Evolutionary conservation across 768 basidiomycete species (phyloP), one percentile per base, ranked within the genome.

Genomic region (Aureoboletus auriporus): DNA sequence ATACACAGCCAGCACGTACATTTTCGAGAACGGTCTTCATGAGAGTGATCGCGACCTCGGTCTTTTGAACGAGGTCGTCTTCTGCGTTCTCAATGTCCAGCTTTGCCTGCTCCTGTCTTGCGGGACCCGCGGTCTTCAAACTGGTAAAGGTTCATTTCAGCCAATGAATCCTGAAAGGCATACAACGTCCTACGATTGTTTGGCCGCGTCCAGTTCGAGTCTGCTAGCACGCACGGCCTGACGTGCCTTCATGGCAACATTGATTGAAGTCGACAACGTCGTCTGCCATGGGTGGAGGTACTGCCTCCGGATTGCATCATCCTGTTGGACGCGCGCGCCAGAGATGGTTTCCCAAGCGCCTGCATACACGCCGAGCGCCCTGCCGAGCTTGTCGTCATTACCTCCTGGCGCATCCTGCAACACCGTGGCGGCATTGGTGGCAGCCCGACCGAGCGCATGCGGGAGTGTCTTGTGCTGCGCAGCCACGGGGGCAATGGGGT

Each of bases 1-100:
- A 27, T 6, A 17, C 8, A 37, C 20, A 17, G 4, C 10, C 0
- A 8, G n/a, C 10, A 75, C 88, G 46, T 55, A 96, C 94, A 69
- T 97, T 97, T 60, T 98, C 95, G 34, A 99, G 77, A 13, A 98
- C 95, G n/a, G 90, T 87, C 76, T 95, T 95, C 93, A 96, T 95
- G 38, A 93, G 78, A 3, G 88, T 89, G 59, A 96, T 96, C 1
- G 94, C 95, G 28, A 94, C 88, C 68, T 99, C 96, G 20, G 96
- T 99, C 76, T 92, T 93, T 66, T 94, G 93, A 6, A 98, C 96
- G 29, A 98, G 80, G 68, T 94, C 92, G 65, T 99, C 96, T 59
- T 93, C 89, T 8, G 89, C 89, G 53, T 92, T 92, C 78, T 93
- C 89, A 9, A 92, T 89, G 57, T 94, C 91, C 17, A 96, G 82